phyloP scores from a whole-genome alignment of 1,284 basidiomycete species.

The Wolfiporia cocos region DNA sequence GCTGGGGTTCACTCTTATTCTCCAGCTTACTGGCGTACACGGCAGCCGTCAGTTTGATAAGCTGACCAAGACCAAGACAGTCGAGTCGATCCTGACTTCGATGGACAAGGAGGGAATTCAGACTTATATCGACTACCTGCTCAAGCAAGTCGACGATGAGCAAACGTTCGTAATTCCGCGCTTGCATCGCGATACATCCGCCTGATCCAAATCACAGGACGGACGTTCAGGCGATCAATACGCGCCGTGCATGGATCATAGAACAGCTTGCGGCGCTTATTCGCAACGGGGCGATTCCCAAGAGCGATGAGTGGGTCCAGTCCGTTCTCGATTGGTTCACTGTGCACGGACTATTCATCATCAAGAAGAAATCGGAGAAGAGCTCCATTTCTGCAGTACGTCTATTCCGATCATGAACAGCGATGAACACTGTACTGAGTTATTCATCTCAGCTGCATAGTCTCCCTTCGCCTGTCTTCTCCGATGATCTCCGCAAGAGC shows the following conservation, averaged over 20 bases:
- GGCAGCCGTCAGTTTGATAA: constrained; percentile 89
- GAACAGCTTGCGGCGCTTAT: constrained; percentile 83
- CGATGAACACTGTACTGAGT: constrained; percentile 3
- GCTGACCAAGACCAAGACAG: constrained; percentile 89
- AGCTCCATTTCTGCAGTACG: constrained; percentile 56
- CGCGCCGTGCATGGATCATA: constrained; percentile 74
- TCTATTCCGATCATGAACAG: too few species aligned
- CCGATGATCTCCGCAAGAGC: constrained; percentile 59
- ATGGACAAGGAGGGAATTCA: constrained; percentile 76
- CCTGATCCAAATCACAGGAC: too few species aligned
- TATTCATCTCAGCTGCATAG: constrained; percentile 44
- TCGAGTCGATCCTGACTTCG: constrained; percentile 78
- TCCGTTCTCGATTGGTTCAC: constrained; percentile 78
- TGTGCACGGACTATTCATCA: constrained; percentile 78
- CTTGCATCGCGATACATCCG: too few species aligned
- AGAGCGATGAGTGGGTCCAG: constrained; percentile 74
- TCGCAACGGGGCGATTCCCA: constrained; percentile 78
- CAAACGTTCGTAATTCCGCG: constrained; percentile 42
- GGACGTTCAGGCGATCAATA: constrained; percentile 41
- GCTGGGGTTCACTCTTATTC: constrained; percentile 80
- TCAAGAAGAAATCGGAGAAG: constrained; percentile 72
- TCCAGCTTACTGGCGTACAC: constrained; percentile 83
- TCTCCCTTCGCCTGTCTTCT: constrained; percentile 64
- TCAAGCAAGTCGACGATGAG: constrained; percentile 54
- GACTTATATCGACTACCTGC: constrained; percentile 72